These are phyloP conservation scores for Wickerhamiella lipophila DNA, from an alignment of 805 yeast species.

Conservation along the genomic window DNA sequence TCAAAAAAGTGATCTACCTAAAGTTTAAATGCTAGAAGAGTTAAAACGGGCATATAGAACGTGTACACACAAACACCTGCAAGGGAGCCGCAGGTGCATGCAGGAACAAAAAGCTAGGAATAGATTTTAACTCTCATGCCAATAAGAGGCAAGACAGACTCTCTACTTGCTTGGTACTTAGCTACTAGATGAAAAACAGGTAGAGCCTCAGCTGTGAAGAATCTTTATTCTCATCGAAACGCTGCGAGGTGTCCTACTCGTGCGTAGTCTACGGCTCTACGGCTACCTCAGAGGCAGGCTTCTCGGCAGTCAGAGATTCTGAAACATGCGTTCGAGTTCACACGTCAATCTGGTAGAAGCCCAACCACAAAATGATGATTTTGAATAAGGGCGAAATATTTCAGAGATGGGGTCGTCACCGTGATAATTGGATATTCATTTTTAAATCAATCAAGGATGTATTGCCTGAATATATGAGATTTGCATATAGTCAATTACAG, in stretches of 20 bases:
- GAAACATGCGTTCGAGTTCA: not conserved
- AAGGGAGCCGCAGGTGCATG: not conserved
- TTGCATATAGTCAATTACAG: not conserved
- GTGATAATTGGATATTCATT: not conserved
- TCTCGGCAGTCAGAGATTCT: not conserved
- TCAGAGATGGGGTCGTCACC: not conserved
- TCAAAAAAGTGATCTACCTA: not conserved
- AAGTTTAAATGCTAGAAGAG: not conserved
- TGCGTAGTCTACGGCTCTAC: not conserved
- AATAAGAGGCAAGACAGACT: not conserved
- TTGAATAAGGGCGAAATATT: not conserved
- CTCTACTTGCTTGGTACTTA: no score
- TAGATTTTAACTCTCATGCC: not conserved
- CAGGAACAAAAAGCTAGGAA: slow-evolving; percentile 7
- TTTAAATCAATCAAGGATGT: not conserved
- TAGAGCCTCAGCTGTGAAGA: not conserved
- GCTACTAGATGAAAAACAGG: not conserved
- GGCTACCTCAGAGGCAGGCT: no score
- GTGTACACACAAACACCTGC: not conserved
- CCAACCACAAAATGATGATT: not conserved
- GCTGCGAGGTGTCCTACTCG: not conserved
- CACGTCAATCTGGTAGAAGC: not conserved
- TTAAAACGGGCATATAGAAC: not conserved
- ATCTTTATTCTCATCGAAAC: not conserved
- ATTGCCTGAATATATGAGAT: not conserved